A percentile compares a stretch with the other conserved stretches of the same genome.
Conservation (phyloP, 1,284 basidiomycete species). For the Phylloporus sp. region DNA sequence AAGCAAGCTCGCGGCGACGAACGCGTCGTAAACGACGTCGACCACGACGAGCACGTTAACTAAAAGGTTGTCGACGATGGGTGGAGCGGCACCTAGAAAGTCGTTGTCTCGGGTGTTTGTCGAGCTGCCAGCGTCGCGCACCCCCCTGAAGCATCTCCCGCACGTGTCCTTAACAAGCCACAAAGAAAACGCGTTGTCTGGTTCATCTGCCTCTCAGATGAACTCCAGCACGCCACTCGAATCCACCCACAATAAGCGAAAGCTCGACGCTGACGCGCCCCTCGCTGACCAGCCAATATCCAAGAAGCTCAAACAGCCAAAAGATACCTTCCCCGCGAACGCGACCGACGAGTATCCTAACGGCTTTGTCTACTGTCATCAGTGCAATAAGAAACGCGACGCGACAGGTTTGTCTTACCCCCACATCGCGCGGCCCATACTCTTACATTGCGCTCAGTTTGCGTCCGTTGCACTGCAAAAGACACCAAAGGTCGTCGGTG, state of each 20-base stretch:
- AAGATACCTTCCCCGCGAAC: conserved; percentile 11
- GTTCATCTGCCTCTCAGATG: conserved; percentile 39
- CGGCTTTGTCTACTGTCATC: conserved; percentile 63
- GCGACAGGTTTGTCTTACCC: conserved; percentile 43
- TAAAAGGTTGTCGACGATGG: conserved; percentile 20
- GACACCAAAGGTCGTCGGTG: conserved; percentile 47
- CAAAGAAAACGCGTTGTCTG: conserved; percentile 63
- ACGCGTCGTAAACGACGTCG: conserved; percentile 31
- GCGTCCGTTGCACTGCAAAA: conserved; percentile 55
- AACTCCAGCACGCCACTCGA: conserved; percentile 31
- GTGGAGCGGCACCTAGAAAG: conserved; percentile 32
- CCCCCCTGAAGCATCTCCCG: conserved; percentile 27
- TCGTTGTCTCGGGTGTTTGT: conserved; percentile 54
- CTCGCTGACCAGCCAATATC: conserved; percentile 19
- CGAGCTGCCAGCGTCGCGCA: conserved; percentile 53
- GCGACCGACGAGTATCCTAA: conserved; percentile 39
- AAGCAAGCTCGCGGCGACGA: conserved; percentile 2
- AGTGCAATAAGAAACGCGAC: conserved; percentile 66
- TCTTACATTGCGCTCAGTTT: conserved; percentile 36
- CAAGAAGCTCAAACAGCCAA: conserved; percentile 41
- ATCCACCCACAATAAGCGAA: conserved; percentile 46
- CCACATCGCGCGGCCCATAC: background rate
- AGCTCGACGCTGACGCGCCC: conserved; percentile 30
- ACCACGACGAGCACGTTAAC: conserved; percentile 20
- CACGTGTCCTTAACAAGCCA: conserved; percentile 41